Percentiles rank a stretch among this genome's conserved stretches.
Conservation (phyloP, 192 early-diverging fungal species). For the Ambispora gerdemannii region DNA sequence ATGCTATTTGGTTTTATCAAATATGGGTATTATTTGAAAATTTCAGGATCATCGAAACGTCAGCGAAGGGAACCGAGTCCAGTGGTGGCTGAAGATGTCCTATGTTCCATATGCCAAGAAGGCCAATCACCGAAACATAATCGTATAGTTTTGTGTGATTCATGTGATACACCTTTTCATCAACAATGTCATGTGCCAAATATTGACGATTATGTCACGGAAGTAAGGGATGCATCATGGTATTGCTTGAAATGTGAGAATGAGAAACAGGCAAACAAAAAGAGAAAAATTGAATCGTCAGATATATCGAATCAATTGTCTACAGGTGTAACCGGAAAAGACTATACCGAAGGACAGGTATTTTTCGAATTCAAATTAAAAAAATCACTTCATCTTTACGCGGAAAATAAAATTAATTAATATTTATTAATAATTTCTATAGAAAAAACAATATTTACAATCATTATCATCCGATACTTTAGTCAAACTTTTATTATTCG, state of each 20-base stretch:
- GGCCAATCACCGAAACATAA: conserved; percentile 35
- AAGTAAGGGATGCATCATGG: conserved; percentile 32
- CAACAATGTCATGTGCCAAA: conserved; percentile 36
- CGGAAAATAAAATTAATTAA: background rate
- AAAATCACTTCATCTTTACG: background rate
- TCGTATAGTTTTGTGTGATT: conserved; percentile 37
- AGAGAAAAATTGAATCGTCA: conserved; percentile 16
- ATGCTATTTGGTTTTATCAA: conserved; percentile 1
- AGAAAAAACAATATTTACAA: conserved; percentile 32
- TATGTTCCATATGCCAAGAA: conserved; percentile 33
- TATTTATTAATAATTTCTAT: background rate
- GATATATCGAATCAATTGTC: background rate
- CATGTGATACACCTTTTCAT: conserved; percentile 36
- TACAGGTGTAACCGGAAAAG: conserved; percentile 21
- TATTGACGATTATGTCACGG: conserved; percentile 29
- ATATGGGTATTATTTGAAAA: background rate
- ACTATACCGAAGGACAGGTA: conserved; percentile 21
- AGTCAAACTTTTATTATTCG: conserved; percentile 31
- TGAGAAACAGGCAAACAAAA: background rate
- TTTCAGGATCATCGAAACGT: background rate
- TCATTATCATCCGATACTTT: conserved; percentile 31
- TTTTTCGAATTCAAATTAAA: background rate
- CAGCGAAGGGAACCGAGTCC: background rate
- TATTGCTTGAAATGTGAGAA: conserved; percentile 31
- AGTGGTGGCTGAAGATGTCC: conserved; percentile 9